Percentiles rank a stretch among this genome's conserved stretches.
Evolutionary conservation across 441 rosid species (phyloP).

Genomic region (Populus hybrid): DNA sequence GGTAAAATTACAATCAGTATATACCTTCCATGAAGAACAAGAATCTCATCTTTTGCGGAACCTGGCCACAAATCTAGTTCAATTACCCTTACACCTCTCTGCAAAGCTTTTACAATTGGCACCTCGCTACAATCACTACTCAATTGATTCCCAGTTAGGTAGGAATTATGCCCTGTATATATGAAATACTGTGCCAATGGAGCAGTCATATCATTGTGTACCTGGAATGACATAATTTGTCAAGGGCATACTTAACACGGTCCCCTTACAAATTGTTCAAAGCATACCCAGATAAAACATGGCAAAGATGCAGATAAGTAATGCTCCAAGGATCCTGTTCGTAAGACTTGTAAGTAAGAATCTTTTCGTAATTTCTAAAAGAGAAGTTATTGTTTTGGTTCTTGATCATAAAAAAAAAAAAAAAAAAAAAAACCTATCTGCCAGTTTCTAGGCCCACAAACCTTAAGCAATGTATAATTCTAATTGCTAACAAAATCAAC

Average conservation of each 20-base stretch:
- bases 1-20: background rate
- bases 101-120: conserved; percentile 70
- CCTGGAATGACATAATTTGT: conserved; percentile 45
- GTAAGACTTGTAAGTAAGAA: background rate
- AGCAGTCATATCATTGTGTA: conserved; percentile 81
- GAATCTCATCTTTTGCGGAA: conserved; percentile 58
- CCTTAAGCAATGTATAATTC: background rate
- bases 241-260: conserved; percentile 13
- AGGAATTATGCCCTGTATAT: conserved; percentile 88
- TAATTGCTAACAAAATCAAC: background rate
- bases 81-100: conserved; percentile 82
- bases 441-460: background rate
- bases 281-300: background rate
- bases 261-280: conserved; percentile 1
- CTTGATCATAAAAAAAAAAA: background rate
- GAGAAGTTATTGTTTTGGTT: background rate
- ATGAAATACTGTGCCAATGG: conserved; percentile 86
- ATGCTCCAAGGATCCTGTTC: background rate
- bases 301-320: background rate
- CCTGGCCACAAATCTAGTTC: conserved; percentile 95
- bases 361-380: background rate
- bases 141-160: conserved; percentile 87
- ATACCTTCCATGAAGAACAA: conserved; percentile 92
- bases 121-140: conserved; percentile 88
- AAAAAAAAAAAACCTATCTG: background rate